Evolutionary conservation across 2,329 filamentous ascomycete genomes (phyloP).

Genomic region (Cladophialophora psammophila): DNA sequence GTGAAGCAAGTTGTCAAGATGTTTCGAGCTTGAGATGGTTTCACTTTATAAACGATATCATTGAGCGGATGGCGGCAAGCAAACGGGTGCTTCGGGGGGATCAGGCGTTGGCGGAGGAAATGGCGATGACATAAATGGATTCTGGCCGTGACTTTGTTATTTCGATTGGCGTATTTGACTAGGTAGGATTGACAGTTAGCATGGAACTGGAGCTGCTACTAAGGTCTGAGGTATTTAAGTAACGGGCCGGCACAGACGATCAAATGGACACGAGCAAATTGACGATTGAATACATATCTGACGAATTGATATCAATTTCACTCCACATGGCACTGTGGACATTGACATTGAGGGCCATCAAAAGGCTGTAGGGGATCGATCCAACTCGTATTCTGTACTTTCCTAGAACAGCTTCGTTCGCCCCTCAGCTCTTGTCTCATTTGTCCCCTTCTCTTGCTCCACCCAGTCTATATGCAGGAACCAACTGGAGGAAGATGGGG

Average conservation of each 20-base stretch:
- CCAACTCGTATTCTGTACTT: slow-evolving; percentile 20
- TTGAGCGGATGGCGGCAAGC: background rate
- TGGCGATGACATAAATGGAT: background rate
- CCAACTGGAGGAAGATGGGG: background rate
- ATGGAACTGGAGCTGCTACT: background rate
- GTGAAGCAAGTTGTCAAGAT: slow-evolving; percentile 66
- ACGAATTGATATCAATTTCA: background rate
- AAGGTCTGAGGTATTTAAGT: background rate
- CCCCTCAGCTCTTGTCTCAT: background rate
- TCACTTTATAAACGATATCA: too few relatives aligned
- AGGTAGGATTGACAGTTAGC: background rate
- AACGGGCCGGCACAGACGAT: background rate
- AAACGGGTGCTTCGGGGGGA: background rate
- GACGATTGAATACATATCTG: background rate
- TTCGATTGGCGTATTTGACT: background rate
- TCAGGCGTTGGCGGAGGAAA: background rate
- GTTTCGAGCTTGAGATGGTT: slow-evolving; percentile 51
- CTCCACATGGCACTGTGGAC: too few relatives aligned
- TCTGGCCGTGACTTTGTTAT: background rate
- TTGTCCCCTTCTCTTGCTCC: background rate
- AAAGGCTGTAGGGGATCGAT: background rate
- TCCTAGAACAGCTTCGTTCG: slow-evolving; percentile 5
- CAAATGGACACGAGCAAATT: slow-evolving; percentile 3
- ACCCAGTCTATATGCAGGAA: background rate
- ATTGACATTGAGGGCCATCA: too few relatives aligned